Evolutionary conservation across 2,329 filamentous ascomycete species (phyloP).

Genomic region (Herpotrichia juniperi): DNA sequence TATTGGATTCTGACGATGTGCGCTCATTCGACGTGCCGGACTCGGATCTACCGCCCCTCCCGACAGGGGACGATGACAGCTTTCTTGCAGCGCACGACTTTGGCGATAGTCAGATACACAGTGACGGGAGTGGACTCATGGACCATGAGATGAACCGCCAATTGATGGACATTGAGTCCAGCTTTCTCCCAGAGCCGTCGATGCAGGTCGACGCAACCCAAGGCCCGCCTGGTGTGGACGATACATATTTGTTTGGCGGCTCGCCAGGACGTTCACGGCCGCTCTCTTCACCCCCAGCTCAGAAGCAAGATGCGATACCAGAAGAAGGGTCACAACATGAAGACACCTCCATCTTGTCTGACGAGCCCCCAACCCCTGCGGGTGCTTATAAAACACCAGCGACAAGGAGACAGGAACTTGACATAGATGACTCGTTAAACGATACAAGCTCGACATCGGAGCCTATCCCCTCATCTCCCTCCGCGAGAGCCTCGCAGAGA

Average conservation of each 20-base stretch:
- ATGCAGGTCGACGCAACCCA: slow-evolving; percentile 30
- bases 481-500: slow-evolving; percentile 49
- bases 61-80: slow-evolving; percentile 47
- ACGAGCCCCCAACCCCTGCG: slow-evolving; percentile 46
- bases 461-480: slow-evolving; percentile 50
- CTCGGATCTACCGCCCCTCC: slow-evolving; percentile 48
- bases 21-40: slow-evolving; percentile 41
- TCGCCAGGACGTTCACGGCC: slow-evolving; percentile 39
- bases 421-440: slow-evolving; percentile 31
- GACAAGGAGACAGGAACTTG: slow-evolving; percentile 30
- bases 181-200: slow-evolving; percentile 64
- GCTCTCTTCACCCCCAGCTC: slow-evolving; percentile 16
- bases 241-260: slow-evolving; percentile 54
- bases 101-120: slow-evolving; percentile 34
- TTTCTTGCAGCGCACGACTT: slow-evolving; percentile 40
- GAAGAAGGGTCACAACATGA: slow-evolving; percentile 20
- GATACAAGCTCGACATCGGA: slow-evolving; percentile 37
- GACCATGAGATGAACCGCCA: slow-evolving; percentile 65
- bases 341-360: slow-evolving; percentile 36
- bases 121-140: slow-evolving; percentile 53
- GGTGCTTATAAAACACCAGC: slow-evolving; percentile 52
- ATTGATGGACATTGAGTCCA: slow-evolving; percentile 68
- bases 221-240: slow-evolving; percentile 46
- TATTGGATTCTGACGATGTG: slow-evolving; percentile 39
- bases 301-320: slow-evolving; percentile 10